These are phyloP conservation scores for Harringtonia aguacate DNA, from an alignment of 2,329 filamentous ascomycete genomes.

Conservation along the genomic window DNA sequence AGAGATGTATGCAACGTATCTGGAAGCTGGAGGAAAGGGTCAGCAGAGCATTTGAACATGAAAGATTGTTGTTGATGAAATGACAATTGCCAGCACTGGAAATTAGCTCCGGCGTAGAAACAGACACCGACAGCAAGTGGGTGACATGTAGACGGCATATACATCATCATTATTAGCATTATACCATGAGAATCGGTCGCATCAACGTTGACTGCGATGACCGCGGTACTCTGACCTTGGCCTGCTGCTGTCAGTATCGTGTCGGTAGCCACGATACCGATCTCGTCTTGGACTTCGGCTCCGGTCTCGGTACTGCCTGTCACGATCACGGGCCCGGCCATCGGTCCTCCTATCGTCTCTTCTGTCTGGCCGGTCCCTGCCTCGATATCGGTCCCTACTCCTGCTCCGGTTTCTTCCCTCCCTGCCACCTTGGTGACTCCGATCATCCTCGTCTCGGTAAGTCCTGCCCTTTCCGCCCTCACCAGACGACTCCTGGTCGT, in stretches of 20 bases:
- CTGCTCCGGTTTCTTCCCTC: background rate
- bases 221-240: background rate
- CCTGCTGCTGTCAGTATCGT: background rate
- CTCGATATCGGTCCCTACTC: background rate
- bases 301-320: background rate
- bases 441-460: background rate
- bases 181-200: too few species aligned
- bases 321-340: slow-evolving; percentile 4
- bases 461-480: background rate
- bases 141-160: too few species aligned
- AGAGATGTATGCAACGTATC: too few species aligned
- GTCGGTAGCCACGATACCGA: slow-evolving; percentile 15
- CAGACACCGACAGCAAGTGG: too few species aligned
- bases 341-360: too few species aligned
- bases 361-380: too few species aligned
- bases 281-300: slow-evolving; percentile 12
- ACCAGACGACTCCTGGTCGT: background rate
- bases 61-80: too few species aligned
- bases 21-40: too few species aligned
- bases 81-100: too few species aligned
- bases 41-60: too few species aligned
- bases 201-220: background rate
- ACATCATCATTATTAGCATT: too few species aligned
- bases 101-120: too few species aligned
- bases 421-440: background rate